Conservation (phyloP, 192 early-diverging fungal species). For the Pilobolus umbonatus region DNA sequence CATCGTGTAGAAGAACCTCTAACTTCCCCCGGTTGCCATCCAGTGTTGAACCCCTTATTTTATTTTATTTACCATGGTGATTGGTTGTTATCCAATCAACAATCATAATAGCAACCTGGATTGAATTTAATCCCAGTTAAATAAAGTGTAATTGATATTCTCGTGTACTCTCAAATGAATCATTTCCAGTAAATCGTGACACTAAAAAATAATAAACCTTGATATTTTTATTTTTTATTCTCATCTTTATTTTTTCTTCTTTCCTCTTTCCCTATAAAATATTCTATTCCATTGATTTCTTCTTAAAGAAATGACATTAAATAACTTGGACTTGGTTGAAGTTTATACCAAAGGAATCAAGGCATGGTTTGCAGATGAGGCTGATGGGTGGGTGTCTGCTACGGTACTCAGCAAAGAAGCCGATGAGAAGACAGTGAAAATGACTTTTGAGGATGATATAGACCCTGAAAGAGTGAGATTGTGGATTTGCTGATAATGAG, state of each 20-base stretch:
- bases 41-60: too few relatives aligned
- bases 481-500: background rate
- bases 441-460: conserved; percentile 58
- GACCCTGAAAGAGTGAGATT: conserved; percentile 11
- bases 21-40: too few relatives aligned
- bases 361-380: conserved; percentile 86
- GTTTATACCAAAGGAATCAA: conserved; percentile 67
- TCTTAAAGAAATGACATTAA: background rate
- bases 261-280: background rate
- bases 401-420: conserved; percentile 51
- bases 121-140: too few relatives aligned
- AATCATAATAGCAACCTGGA: too few relatives aligned
- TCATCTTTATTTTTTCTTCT: background rate
- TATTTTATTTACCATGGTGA: too few relatives aligned
- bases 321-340: conserved; percentile 38
- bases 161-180: too few relatives aligned
- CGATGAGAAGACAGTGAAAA: conserved; percentile 51
- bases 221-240: background rate
- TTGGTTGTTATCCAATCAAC: too few relatives aligned
- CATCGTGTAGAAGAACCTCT: too few relatives aligned
- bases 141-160: too few relatives aligned
- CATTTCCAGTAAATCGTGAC: too few relatives aligned
- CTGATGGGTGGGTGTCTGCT: conserved; percentile 82
- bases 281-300: too few relatives aligned
- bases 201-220: too few relatives aligned